phyloP scores from a whole-genome alignment of 2,329 filamentous ascomycete species.

The Calonectria pseudoreteaudii region DNA sequence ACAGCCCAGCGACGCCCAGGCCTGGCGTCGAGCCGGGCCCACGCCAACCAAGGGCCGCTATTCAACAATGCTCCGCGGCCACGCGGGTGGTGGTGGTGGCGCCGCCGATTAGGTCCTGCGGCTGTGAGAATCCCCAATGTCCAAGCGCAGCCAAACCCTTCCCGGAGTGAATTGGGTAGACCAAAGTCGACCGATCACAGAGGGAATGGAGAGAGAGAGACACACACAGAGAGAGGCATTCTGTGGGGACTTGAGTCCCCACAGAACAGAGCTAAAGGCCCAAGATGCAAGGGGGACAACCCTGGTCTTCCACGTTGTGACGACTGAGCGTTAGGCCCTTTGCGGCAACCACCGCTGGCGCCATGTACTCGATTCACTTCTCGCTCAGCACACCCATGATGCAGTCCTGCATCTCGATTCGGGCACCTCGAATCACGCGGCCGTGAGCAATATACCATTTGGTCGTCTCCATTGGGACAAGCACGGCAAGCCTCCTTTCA shows the following conservation, averaged over 20 bases:
- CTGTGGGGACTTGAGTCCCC: neutral
- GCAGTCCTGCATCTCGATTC: neutral
- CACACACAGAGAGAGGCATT: no score
- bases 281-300: neutral
- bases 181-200: neutral
- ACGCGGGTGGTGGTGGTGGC: neutral
- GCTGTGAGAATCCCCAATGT: neutral
- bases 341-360: neutral
- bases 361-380: neutral
- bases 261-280: neutral
- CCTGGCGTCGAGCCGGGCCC: neutral
- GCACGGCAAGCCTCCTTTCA: neutral
- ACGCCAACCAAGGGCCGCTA: constrained; percentile 14
- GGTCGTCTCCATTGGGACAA: neutral
- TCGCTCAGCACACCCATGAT: neutral
- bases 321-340: neutral
- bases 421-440: neutral
- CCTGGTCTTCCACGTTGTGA: constrained; percentile 18
- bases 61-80: neutral
- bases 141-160: neutral
- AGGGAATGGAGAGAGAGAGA: neutral
- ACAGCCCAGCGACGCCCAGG: neutral
- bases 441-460: neutral
- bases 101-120: neutral
- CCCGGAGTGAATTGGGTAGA: neutral